Conservation (phyloP, 176 grass and related monocot species). For the Bothriochloa decipiens region DNA sequence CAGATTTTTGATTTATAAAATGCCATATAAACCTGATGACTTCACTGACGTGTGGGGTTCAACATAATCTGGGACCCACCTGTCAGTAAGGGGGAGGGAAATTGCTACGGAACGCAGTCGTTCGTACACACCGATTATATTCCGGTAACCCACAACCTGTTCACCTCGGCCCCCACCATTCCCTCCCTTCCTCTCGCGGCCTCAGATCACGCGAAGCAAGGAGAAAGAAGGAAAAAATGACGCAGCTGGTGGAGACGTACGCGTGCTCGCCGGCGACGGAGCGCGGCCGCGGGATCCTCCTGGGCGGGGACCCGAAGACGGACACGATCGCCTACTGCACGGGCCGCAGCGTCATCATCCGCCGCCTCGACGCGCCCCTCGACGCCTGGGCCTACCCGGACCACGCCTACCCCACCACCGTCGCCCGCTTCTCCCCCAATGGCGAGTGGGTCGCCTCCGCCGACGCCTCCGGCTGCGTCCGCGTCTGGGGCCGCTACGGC, state of each 20-base stretch:
- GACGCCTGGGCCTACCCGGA: conserved; percentile 74
- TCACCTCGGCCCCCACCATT: not conserved
- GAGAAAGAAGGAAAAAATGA: conserved; percentile 32
- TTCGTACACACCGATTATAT: not conserved
- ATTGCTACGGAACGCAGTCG: not conserved
- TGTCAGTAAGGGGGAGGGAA: not conserved
- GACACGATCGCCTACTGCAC: conserved; percentile 79
- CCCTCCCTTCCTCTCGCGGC: not conserved
- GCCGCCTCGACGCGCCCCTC: conserved; percentile 79
- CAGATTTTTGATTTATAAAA: too few species aligned
- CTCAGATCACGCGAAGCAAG: conserved; percentile 25
- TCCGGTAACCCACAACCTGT: not conserved
- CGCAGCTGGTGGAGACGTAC: conserved; percentile 83
- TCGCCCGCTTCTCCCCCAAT: conserved; percentile 94
- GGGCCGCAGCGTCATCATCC: conserved; percentile 83
- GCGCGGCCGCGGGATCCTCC: conserved; percentile 91
- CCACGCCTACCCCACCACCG: conserved; percentile 84
- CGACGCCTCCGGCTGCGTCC: conserved; percentile 76
- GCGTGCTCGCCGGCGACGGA: conserved; percentile 93
- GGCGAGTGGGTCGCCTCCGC: conserved; percentile 97
- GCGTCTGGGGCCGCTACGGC: conserved; percentile 87
- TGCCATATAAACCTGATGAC: not conserved
- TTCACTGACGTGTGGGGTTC: not conserved
- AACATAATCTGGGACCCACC: not conserved
- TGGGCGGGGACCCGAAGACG: conserved; percentile 68